These are phyloP conservation scores for Cinchona pubescens DNA, from an alignment of 257 asterid genomes.

Conservation along the genomic window DNA sequence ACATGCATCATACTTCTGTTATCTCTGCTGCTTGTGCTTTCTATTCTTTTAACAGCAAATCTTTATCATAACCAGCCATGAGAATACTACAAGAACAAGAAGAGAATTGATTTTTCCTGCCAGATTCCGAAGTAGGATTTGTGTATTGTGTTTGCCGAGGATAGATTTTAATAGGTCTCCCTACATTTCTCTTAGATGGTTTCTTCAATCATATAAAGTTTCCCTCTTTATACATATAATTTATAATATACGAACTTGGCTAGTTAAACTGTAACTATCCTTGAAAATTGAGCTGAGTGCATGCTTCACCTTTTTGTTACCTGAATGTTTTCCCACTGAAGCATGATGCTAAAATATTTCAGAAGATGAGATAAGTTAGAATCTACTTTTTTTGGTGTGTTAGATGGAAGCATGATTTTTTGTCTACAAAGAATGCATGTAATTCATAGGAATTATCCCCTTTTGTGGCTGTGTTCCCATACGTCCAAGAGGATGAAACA, in stretches of 20 bases:
- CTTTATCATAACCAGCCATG: background rate
- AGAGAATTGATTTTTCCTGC: background rate
- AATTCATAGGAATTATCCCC: background rate
- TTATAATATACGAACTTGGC: background rate
- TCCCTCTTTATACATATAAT: background rate
- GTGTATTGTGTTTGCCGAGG: background rate
- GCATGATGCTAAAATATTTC: background rate
- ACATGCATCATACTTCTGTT: background rate
- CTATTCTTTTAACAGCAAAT: background rate
- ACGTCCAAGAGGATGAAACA: background rate
- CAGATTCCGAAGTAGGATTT: background rate
- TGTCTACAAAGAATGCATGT: background rate
- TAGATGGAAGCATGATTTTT: background rate
- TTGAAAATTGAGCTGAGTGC: no score
- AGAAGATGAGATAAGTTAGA: background rate
- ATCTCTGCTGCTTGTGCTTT: background rate
- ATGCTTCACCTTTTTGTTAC: background rate
- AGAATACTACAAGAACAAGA: background rate
- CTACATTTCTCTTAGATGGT: background rate
- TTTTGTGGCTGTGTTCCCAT: background rate
- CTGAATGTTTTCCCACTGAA: background rate
- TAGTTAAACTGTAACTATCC: background rate
- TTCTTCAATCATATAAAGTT: background rate
- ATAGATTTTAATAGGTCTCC: background rate
- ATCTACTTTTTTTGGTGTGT: background rate